Conservation (phyloP, 2,329 filamentous ascomycete species). For the Penicillium expansum region DNA sequence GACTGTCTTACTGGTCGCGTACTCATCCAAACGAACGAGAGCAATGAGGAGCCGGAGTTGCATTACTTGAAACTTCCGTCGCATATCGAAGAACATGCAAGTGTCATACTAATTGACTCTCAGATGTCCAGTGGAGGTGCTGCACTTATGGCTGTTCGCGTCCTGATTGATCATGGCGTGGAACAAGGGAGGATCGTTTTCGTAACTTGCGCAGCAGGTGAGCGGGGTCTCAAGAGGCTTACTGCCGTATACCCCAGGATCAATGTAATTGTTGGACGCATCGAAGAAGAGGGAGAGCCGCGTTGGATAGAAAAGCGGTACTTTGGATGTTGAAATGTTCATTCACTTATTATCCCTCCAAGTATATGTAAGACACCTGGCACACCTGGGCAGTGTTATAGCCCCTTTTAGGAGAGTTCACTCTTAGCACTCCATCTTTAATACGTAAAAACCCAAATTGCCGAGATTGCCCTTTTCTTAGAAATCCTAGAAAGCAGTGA, state of each 20-base stretch:
- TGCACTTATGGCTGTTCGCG: slow-evolving; percentile 88
- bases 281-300: slow-evolving; percentile 77
- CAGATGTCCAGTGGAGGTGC: slow-evolving; percentile 92
- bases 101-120: slow-evolving; percentile 82
- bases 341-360: neutral
- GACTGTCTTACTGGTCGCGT: slow-evolving; percentile 87
- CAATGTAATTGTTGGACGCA: slow-evolving; percentile 77
- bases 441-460: too few species aligned
- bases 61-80: slow-evolving; percentile 81
- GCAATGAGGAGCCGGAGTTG: slow-evolving; percentile 85
- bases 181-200: slow-evolving; percentile 80
- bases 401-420: too few species aligned
- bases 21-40: slow-evolving; percentile 82
- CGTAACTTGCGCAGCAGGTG: slow-evolving; percentile 87
- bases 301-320: slow-evolving; percentile 90
- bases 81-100: slow-evolving; percentile 70
- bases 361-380: slow-evolving; percentile 11
- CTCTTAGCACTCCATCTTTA: too few species aligned
- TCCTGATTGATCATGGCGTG: slow-evolving; percentile 93
- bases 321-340: slow-evolving; percentile 67
- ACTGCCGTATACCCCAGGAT: slow-evolving; percentile 86
- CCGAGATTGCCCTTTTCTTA: too few species aligned
- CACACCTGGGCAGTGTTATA: too few species aligned
- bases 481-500: too few species aligned
- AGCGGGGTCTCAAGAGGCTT: slow-evolving; percentile 77